Evolutionary conservation across 129 eudicot species (phyloP).

Genomic region (Cynara cardunculus): DNA sequence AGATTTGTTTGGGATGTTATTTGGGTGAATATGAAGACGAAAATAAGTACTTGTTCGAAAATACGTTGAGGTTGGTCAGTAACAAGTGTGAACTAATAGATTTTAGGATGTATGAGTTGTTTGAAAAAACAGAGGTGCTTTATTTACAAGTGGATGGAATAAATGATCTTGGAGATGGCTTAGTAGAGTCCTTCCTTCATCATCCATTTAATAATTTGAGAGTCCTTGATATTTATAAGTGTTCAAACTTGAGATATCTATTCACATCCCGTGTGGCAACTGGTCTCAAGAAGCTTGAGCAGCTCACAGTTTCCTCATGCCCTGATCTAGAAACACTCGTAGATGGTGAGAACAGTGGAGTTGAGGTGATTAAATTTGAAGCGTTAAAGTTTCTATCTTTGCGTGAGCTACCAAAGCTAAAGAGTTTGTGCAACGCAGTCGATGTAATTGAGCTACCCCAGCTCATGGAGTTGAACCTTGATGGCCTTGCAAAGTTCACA

Average conservation of each 20-base stretch:
- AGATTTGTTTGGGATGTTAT: background rate
- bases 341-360: background rate
- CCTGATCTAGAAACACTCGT: background rate
- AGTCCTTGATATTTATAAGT: background rate
- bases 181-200: background rate
- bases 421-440: background rate
- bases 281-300: slow-evolving; percentile 3
- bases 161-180: background rate
- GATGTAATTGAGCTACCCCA: slow-evolving; percentile 10
- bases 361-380: background rate
- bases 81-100: background rate
- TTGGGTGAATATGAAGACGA: accelerated
- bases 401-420: background rate
- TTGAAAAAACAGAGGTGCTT: background rate
- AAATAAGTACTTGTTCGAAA: background rate
- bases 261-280: background rate
- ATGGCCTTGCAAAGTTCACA: slow-evolving; percentile 6
- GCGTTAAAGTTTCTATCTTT: background rate
- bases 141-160: background rate
- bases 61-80: background rate
- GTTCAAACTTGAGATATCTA: background rate
- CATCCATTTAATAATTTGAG: background rate
- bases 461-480: background rate
- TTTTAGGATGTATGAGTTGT: background rate
- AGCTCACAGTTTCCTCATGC: background rate